A percentile compares a stretch with the other conserved stretches of the same genome.
Evolutionary conservation across 352 stramenopile species (phyloP).

Genomic region (Phytophthora foliorum): DNA sequence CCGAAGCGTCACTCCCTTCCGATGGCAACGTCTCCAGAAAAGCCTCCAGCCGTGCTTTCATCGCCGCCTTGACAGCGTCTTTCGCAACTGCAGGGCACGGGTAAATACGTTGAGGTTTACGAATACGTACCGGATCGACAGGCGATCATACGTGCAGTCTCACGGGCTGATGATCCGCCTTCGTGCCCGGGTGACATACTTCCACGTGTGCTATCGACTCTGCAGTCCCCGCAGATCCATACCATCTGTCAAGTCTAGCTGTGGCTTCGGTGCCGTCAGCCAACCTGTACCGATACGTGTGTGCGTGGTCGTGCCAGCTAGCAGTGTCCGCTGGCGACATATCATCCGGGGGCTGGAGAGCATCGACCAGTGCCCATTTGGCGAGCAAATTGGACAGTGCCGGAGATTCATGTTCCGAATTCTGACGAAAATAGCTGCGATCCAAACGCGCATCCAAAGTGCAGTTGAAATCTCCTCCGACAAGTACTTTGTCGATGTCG

Average conservation of each 20-base stretch:
- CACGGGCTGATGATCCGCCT: neutral
- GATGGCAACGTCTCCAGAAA: no score
- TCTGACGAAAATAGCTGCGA: neutral
- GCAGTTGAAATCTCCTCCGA: neutral
- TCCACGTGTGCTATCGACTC: neutral
- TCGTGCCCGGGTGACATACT: neutral
- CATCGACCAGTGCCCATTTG: neutral
- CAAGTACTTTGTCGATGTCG: neutral
- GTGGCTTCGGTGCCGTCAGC: neutral
- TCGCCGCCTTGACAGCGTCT: neutral
- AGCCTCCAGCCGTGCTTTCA: no score
- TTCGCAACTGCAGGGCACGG: no score
- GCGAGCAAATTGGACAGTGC: neutral
- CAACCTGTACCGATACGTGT: neutral
- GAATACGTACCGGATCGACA: neutral
- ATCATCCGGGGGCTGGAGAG: neutral
- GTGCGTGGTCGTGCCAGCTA: neutral
- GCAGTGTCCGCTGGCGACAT: no score
- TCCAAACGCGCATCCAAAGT: neutral
- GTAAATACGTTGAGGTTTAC: neutral
- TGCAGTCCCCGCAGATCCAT: neutral
- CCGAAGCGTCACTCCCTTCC: no score
- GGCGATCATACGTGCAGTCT: neutral
- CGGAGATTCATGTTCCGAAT: neutral
- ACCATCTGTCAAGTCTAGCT: conserved; percentile 1